Percentiles rank a stretch among this genome's conserved stretches.
phyloP scores from a whole-genome alignment of 805 yeast species.

The Ogataea methylovora region DNA sequence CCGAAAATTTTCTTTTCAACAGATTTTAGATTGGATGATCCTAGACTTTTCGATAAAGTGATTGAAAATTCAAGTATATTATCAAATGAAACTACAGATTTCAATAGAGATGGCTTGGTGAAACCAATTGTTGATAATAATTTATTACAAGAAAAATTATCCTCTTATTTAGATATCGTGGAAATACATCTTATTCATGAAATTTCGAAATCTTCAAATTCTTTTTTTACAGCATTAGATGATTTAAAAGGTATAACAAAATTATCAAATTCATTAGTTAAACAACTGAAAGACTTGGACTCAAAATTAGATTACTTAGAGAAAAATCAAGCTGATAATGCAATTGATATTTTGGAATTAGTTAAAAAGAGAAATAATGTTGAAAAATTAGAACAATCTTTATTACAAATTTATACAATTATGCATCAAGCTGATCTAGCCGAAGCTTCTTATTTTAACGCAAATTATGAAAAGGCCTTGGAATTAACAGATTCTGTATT shows the following conservation, averaged over 20 bases:
- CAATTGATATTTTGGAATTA: constrained; percentile 41
- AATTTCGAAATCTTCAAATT: constrained; percentile 75
- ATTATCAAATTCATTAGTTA: constrained; percentile 45
- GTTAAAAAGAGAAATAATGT: constrained; percentile 51
- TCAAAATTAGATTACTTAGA: constrained; percentile 39
- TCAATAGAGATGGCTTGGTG: constrained; percentile 21
- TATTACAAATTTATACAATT: constrained; percentile 45
- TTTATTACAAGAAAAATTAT: constrained; percentile 65
- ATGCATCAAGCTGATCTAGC: constrained; percentile 42
- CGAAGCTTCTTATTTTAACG: constrained; percentile 35
- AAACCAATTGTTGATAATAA: constrained; percentile 43
- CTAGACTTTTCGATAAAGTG: constrained; percentile 72
- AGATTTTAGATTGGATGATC: constrained; percentile 79
- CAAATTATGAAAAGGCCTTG: constrained; percentile 47
- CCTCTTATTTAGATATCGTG: constrained; percentile 76
- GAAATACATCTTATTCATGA: constrained; percentile 77
- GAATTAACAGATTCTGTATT: constrained; percentile 52
- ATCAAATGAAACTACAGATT: constrained; percentile 22
- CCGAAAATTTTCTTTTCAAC: constrained; percentile 65
- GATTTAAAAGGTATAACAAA: constrained; percentile 61
- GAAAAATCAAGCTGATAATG: constrained; percentile 39
- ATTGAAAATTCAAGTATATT: constrained; percentile 46
- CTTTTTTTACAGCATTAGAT: constrained; percentile 78
- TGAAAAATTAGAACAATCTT: constrained; percentile 52
- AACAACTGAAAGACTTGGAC: constrained; percentile 38